phyloP scores from a whole-genome alignment of 495 filamentous ascomycete genomes.

The Lasiosphaeria ovina region DNA sequence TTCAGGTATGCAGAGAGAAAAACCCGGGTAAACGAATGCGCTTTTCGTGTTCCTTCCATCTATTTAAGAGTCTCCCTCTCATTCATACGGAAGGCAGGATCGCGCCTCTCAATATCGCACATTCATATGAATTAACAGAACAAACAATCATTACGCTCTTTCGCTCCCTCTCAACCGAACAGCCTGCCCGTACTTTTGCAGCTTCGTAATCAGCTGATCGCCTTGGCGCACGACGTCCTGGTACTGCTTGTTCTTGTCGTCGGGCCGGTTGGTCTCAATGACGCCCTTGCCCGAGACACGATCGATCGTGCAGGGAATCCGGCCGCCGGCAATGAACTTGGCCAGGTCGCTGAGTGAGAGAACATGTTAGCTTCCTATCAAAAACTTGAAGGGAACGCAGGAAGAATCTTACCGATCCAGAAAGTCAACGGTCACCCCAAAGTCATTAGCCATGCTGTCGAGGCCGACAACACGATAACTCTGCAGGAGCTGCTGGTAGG shows the following conservation, averaged over 20 bases:
- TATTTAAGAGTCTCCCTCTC: no score
- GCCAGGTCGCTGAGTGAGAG: constrained; percentile 70
- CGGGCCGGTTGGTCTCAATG: constrained; percentile 95
- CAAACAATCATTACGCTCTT: constrained; percentile 53
- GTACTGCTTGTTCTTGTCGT: constrained; percentile 99
- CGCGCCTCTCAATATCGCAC: no score
- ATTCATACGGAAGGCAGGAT: no score
- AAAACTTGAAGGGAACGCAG: constrained; percentile 11
- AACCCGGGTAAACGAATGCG: no score
- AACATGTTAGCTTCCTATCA: constrained; percentile 10
- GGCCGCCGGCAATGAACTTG: constrained; percentile 93
- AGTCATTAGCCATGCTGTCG: constrained; percentile 92
- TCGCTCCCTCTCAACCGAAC: constrained; percentile 93
- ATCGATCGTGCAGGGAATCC: constrained; percentile 95
- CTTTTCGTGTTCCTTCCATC: no score
- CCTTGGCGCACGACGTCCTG: constrained; percentile 95
- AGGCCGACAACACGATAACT: constrained; percentile 95
- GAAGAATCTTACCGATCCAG: constrained; percentile 71
- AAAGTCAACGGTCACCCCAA: constrained; percentile 94
- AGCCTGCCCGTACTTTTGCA: constrained; percentile 97
- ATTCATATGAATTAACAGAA: not conserved
- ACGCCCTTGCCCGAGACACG: constrained; percentile 83
- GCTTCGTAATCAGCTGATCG: constrained; percentile 94
- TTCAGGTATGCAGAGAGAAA: no score
- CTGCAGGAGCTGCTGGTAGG: constrained; percentile 95